A percentile compares a stretch with the other conserved stretches of the same genome.
Evolutionary conservation across 2,329 filamentous ascomycete genomes (phyloP).

Genomic region (Fusarium beomiforme): DNA sequence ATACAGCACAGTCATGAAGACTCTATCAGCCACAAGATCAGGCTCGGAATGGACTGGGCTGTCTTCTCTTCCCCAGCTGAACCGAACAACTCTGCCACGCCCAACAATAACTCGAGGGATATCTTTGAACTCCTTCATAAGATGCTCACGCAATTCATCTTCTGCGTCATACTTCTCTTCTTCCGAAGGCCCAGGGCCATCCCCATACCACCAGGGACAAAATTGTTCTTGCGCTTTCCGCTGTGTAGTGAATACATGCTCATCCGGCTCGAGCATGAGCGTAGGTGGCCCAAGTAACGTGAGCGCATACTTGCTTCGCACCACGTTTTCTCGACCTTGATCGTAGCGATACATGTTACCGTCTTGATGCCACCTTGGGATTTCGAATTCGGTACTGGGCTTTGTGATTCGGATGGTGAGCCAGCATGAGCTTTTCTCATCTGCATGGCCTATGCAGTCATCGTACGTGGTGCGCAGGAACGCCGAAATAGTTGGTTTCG

Average conservation of each 20-base stretch:
- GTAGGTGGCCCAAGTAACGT: neutral
- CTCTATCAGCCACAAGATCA: neutral
- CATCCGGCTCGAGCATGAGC: neutral
- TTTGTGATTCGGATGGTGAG: neutral
- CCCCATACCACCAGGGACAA: neutral
- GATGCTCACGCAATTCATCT: neutral
- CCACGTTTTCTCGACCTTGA: neutral
- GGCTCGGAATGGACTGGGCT: conserved; percentile 3
- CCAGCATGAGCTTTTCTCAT: neutral
- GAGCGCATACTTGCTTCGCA: neutral
- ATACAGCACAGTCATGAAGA: neutral
- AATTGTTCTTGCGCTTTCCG: neutral
- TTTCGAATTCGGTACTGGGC: neutral
- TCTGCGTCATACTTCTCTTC: neutral
- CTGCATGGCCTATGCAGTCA: neutral
- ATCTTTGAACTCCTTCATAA: neutral
- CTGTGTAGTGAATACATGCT: neutral
- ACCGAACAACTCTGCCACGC: neutral
- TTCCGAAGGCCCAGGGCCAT: neutral
- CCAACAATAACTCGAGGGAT: neutral
- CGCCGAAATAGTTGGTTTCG: neutral
- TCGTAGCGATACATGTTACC: neutral
- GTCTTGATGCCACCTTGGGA: neutral
- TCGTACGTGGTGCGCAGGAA: neutral
- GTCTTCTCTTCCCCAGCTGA: neutral